Conservation (phyloP, 1,139 yeast genomes). For the Diutina pseudorugosa region DNA sequence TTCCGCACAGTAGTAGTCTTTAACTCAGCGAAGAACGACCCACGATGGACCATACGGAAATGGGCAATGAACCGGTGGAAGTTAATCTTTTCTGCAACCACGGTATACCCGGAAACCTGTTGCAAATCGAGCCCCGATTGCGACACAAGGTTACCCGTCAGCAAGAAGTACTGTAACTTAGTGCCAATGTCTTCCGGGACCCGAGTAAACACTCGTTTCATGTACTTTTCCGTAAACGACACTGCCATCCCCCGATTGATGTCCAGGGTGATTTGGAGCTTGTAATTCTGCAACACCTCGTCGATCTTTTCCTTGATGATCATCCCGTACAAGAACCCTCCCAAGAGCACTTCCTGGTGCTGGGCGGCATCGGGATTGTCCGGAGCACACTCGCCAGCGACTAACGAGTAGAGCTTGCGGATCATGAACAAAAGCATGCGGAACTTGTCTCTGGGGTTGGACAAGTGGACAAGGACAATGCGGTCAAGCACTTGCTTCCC, state of each 20-base stretch:
- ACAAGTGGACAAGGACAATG: slow-evolving; percentile 83
- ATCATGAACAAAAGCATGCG: slow-evolving; percentile 85
- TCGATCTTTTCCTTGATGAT: slow-evolving; percentile 92
- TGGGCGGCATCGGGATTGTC: slow-evolving; percentile 99
- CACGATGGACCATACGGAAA: slow-evolving; percentile 99
- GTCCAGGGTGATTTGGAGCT: slow-evolving; percentile 67
- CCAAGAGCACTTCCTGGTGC: slow-evolving; percentile 92
- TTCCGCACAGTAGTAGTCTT: slow-evolving; percentile 97
- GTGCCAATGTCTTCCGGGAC: slow-evolving; percentile 91
- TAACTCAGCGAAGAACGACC: slow-evolving; percentile 96
- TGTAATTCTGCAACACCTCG: slow-evolving; percentile 70
- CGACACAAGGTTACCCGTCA: slow-evolving; percentile 94
- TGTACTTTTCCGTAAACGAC: slow-evolving; percentile 77
- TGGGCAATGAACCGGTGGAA: slow-evolving; percentile 94
- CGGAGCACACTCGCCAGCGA: slow-evolving; percentile 93
- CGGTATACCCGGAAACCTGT: slow-evolving; percentile 97
- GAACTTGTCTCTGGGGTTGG: slow-evolving; percentile 65
- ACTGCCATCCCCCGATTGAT: slow-evolving; percentile 73
- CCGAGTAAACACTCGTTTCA: slow-evolving; percentile 66
- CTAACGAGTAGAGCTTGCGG: slow-evolving; percentile 85
- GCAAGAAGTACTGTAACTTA: slow-evolving; percentile 83
- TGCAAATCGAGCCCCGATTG: slow-evolving; percentile 96
- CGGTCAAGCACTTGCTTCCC: slow-evolving; percentile 75
- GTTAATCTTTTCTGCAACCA: slow-evolving; percentile 96
- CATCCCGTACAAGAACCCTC: slow-evolving; percentile 96